Evolutionary conservation across 768 basidiomycete species (phyloP), one percentile per base, ranked within the genome.

Genomic region (Sistotremastrum niveocremeum): DNA sequence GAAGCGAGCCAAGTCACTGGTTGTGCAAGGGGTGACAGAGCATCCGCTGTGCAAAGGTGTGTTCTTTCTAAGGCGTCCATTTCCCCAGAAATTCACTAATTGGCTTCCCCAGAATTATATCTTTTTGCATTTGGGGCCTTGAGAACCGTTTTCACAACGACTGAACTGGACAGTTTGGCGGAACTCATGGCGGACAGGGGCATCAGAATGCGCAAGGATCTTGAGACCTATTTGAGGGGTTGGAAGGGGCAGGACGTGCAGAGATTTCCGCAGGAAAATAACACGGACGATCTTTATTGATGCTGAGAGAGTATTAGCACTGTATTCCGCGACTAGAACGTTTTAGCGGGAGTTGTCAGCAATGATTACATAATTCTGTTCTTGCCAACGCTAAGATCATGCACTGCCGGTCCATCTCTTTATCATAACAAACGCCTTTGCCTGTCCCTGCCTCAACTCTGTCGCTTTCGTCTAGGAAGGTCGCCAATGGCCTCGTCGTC

Each of bases 101-200:
- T 54, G 45, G 57, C 43, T 45, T 42, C 28, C 38, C 31, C 57
- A 88, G 85, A 79, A 41, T 61, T 89, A 39, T 87, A 88, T 68
- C 63, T 89, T 50, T 52, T 85, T 40, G 86, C 84, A 11, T 89
- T 87, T 62, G 76, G 78, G 45, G 71, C 76, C 3, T 65, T 89
- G 46, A 73, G 85, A 31, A 57, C 64, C 3, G 77, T 72, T 42
- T 88, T 88, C 59, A 69, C 63, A 41, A 52, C 61, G 11, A 61
- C 63, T 10, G 85, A 89, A 59, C 65, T 89, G 51, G 69, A 68
- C 43, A 67, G 57, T 20, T 69, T 81, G 45, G 79, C 68, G 41
- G 83, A 85, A 46, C 73, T 73, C 3, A 89, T 89, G 86, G 79
- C 70, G 4, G 86, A 88, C 57, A 64, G 82, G 36, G 80, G 78